phyloP scores from a whole-genome alignment of 2,329 filamentous ascomycete genomes.

The Paracorniculantispora psalliotae region DNA sequence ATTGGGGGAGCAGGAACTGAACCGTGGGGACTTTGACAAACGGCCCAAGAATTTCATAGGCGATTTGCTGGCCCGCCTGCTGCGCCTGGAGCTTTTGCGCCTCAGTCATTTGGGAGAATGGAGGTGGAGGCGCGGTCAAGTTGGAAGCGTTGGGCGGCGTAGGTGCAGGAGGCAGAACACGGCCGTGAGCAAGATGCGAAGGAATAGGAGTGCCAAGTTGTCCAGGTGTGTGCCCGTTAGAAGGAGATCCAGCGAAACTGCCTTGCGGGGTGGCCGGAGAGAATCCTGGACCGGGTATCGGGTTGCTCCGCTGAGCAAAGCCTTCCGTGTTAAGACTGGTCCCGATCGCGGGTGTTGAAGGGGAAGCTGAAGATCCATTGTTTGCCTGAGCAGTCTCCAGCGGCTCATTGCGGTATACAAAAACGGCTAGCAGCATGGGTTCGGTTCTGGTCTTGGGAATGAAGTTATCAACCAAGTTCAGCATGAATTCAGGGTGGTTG shows the following conservation, averaged over 20 bases:
- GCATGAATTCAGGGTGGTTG: constrained; percentile 77
- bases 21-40: constrained; percentile 61
- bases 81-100: constrained; percentile 39
- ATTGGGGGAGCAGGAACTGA: constrained; percentile 64
- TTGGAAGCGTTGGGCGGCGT: constrained; percentile 15
- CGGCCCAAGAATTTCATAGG: constrained; percentile 58
- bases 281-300: constrained; percentile 46
- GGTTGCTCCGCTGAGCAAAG: constrained; percentile 40
- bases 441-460: constrained; percentile 68
- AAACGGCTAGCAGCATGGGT: constrained; percentile 74
- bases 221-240: constrained; percentile 14
- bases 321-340: constrained; percentile 27
- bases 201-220: constrained; percentile 13
- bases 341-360: constrained; percentile 16
- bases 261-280: constrained; percentile 47
- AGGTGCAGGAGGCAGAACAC: constrained; percentile 16
- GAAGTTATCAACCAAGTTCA: constrained; percentile 79
- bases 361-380: constrained; percentile 12
- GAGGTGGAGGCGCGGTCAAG: constrained; percentile 18
- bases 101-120: constrained; percentile 21
- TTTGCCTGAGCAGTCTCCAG: constrained; percentile 28
- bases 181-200: constrained; percentile 13
- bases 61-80: constrained; percentile 50
- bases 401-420: constrained; percentile 69
- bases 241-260: constrained; percentile 16